Evolutionary conservation across 139 green algal genomes (phyloP).

Genomic region (Coelastrella sp.): DNA sequence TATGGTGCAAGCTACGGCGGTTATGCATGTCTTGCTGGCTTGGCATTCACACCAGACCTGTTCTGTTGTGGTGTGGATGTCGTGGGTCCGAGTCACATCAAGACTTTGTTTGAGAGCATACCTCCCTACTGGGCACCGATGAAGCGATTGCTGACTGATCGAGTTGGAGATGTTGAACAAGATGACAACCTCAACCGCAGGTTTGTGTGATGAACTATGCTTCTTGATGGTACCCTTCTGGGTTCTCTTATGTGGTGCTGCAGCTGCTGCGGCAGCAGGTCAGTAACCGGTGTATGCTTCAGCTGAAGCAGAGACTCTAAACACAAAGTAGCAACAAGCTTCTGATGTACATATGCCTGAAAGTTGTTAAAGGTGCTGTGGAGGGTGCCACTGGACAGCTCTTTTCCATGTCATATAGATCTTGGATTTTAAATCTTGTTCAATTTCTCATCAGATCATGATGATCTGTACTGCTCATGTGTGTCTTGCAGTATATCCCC

Average conservation of each 20-base stretch:
- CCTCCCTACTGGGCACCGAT: conserved; percentile 36
- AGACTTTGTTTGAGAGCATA: conserved; percentile 8
- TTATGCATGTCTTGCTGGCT: conserved; percentile 35
- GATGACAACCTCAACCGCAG: conserved; percentile 9
- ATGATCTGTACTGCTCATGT: background rate
- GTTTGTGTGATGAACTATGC: background rate
- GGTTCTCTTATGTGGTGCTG: no score
- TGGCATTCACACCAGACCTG: conserved; percentile 33
- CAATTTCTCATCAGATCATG: no score
- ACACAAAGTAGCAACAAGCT: no score
- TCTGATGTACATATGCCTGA: no score
- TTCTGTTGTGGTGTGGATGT: conserved; percentile 40
- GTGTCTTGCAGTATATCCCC: conserved; percentile 5
- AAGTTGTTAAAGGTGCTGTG: no score
- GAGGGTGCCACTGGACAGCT: no score
- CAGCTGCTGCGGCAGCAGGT: no score
- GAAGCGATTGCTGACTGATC: background rate
- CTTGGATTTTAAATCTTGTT: no score
- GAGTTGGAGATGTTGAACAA: conserved; percentile 4
- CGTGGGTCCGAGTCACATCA: conserved; percentile 11
- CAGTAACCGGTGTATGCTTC: no score
- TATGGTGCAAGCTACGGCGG: background rate
- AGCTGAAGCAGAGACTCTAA: no score
- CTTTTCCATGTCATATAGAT: no score
- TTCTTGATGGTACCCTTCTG: no score